A percentile compares a stretch with the other conserved stretches of the same genome.
Evolutionary conservation across 1,284 basidiomycete genomes (phyloP).

Genomic region (Gomphus bonarii): DNA sequence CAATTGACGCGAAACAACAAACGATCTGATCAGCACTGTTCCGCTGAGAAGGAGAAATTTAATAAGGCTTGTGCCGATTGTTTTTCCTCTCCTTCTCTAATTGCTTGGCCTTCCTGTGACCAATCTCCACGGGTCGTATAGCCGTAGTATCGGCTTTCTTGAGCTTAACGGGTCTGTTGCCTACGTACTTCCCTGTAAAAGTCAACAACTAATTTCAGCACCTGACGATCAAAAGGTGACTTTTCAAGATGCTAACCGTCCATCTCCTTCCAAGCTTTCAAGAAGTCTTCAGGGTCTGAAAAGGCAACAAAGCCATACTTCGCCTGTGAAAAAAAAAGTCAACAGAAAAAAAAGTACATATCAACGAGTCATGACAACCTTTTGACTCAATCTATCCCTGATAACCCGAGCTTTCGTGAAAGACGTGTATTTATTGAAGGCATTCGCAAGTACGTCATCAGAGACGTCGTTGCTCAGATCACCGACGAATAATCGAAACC

Average conservation of each 20-base stretch:
- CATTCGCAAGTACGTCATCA: constrained; percentile 85
- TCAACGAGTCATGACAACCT: constrained; percentile 35
- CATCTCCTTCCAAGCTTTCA: constrained; percentile 99
- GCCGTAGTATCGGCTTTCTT: constrained; percentile 78
- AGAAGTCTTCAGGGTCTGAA: constrained; percentile 96
- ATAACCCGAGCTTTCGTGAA: constrained; percentile 95
- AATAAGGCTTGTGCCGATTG: constrained; percentile 71
- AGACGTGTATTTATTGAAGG: constrained; percentile 86
- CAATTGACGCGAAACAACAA: background rate
- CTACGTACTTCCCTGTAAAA: constrained; percentile 86
- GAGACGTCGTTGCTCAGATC: constrained; percentile 98
- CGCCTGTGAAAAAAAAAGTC: constrained; percentile 44
- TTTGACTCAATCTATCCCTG: constrained; percentile 82
- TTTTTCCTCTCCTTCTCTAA: constrained; percentile 75
- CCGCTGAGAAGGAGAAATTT: constrained; percentile 10
- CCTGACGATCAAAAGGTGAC: background rate
- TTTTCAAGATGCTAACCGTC: constrained; percentile 54
- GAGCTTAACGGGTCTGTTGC: constrained; percentile 87
- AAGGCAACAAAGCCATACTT: constrained; percentile 98
- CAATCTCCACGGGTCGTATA: constrained; percentile 87
- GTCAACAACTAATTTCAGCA: constrained; percentile 5
- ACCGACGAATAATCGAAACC: constrained; percentile 97
- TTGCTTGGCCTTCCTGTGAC: constrained; percentile 78
- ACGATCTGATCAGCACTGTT: background rate
- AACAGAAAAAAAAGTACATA: constrained; percentile 3